Conservation (phyloP, 495 filamentous ascomycete species). For the Penicillium ochrochloron region DNA sequence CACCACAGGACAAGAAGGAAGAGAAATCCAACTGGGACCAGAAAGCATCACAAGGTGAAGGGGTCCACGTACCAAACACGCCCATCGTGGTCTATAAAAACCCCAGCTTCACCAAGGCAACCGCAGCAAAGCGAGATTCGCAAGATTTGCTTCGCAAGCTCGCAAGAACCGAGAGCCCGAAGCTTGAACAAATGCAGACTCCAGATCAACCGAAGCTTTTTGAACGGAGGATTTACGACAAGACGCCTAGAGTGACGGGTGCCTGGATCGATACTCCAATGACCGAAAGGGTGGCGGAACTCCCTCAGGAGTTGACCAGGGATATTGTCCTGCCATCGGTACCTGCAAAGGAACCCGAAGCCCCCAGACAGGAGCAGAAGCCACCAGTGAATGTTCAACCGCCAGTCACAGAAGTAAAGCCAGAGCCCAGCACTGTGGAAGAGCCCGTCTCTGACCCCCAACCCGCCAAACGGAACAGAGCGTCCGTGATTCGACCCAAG, state of each 20-base stretch:
- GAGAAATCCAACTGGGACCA: slow-evolving; percentile 30
- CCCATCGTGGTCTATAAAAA: slow-evolving; percentile 58
- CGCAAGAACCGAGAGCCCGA: slow-evolving; percentile 61
- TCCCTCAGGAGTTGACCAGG: slow-evolving; percentile 39
- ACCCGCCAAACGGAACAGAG: slow-evolving; percentile 25
- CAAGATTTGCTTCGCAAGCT: slow-evolving; percentile 67
- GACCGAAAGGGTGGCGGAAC: slow-evolving; percentile 41
- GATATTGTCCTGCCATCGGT: slow-evolving; percentile 28
- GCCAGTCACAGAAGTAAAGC: slow-evolving; percentile 16
- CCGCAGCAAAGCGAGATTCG: slow-evolving; percentile 59
- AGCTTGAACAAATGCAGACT: slow-evolving; percentile 30
- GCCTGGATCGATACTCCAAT: slow-evolving; percentile 60
- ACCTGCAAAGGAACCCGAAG: slow-evolving; percentile 12
- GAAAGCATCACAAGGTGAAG: slow-evolving; percentile 38
- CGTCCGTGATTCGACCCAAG: slow-evolving; percentile 43
- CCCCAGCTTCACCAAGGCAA: slow-evolving; percentile 39
- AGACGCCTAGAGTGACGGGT: slow-evolving; percentile 55
- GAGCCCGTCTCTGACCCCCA: slow-evolving; percentile 11
- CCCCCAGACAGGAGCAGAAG: slow-evolving; percentile 7
- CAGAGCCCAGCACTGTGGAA: slow-evolving; percentile 7
- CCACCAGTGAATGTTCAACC: background rate
- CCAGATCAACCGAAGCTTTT: slow-evolving; percentile 52
- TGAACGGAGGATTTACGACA: slow-evolving; percentile 42
- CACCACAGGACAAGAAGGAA: slow-evolving; percentile 24
- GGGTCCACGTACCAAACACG: slow-evolving; percentile 53